Percentiles rank a stretch among this genome's conserved stretches.
Conservation (phyloP, 768 basidiomycete genomes). For the Tulasnella sp. region DNA sequence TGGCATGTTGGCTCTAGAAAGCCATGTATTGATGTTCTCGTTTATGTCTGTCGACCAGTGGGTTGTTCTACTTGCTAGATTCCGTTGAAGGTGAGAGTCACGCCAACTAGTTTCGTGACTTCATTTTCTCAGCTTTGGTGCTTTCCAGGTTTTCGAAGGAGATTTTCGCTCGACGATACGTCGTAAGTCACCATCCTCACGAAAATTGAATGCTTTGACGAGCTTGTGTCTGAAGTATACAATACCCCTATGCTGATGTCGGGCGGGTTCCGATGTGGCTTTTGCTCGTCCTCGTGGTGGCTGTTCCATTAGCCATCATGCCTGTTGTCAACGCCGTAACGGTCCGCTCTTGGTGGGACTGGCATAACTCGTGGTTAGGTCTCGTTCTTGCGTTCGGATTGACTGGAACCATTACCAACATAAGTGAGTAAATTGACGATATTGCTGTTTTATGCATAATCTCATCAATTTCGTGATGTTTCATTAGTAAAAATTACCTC, state of each 20-base stretch:
- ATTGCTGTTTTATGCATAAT: too few relatives aligned
- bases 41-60: conserved; percentile 34
- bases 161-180: conserved; percentile 66
- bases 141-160: conserved; percentile 39
- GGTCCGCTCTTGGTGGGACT: conserved; percentile 74
- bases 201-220: conserved; percentile 21
- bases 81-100: conserved; percentile 36
- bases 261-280: conserved; percentile 55
- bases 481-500: conserved; percentile 60
- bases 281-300: conserved; percentile 32
- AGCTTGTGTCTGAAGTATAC: conserved; percentile 20
- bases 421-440: too few relatives aligned
- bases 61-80: conserved; percentile 48
- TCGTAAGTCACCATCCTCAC: too few relatives aligned
- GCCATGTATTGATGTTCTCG: background rate
- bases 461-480: too few relatives aligned
- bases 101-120: background rate
- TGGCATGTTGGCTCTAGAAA: background rate
- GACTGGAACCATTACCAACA: conserved; percentile 71
- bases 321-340: conserved; percentile 56
- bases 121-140: background rate
- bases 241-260: conserved; percentile 46
- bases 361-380: conserved; percentile 41
- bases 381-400: conserved; percentile 59
- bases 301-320: conserved; percentile 58